Evolutionary conservation across 192 early-diverging fungal species (phyloP), one percentile per base, ranked within the genome.

Genomic region (Backusella morwellensis): DNA sequence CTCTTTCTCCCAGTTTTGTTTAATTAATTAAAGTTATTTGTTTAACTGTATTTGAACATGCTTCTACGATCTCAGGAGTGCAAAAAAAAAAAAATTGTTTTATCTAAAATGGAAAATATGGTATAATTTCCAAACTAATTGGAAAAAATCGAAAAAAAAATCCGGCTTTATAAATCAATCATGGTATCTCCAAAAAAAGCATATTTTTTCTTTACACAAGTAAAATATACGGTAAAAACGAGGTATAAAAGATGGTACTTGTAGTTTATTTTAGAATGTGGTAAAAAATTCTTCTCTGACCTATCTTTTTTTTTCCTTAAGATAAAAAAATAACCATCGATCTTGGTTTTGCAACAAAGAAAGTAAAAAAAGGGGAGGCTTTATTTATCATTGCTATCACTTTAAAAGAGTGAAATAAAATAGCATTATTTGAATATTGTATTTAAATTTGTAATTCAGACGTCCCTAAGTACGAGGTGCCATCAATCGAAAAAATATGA

Each of bases 271-370:
- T 56, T 56, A 56, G 52, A 56, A 56, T 56, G 21, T n/a, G 52
- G 7, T 56, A 56, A 56, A 21, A 52, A 21, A 21, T 56, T 56
- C 17, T 56, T 56, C 17, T 54, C n/a, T 21, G 52, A 54, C 17
- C 52, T 21, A 44, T 44, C 42, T 44, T 44, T 44, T 44, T 44
- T 21, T 54, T 54, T 8, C 21, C 52, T 21, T 54, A 26, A 59
- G 21, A 59, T 23, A 59, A 59, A 59, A 59, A 59, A 59, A 50
- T 59, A 59, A 59, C 54, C 54, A 59, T 59, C 54, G 54, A 59
- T 59, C 54, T 59, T 59, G 54, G 54, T 23, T 23, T 59, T 59
- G 23, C 11, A 59, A 59, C 26, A 59, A 56, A 26, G 26, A 59
- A 56, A 59, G 11, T 23, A 59, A 59, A 59, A 26, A 59, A 52